Percentiles rank a stretch among this genome's conserved stretches.
These are phyloP conservation scores for Citrullus amarus DNA, from an alignment of 306 rosid genomes.

Conservation along the genomic window DNA sequence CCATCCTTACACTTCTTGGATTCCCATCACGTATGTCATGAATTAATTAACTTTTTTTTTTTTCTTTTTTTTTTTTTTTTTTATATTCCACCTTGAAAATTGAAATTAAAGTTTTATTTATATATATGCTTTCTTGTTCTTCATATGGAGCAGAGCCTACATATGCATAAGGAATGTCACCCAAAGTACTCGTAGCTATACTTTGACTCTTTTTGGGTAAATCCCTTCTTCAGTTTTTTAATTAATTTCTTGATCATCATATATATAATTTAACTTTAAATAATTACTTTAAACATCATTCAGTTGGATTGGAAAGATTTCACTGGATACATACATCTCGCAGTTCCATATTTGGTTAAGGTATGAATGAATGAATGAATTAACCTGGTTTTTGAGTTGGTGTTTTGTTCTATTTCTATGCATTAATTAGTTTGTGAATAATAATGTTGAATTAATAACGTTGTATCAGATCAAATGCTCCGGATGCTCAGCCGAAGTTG, in stretches of 20 bases:
- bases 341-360: slow-evolving; percentile 43
- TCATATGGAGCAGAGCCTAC: slow-evolving; percentile 50
- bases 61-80: slow-evolving; percentile 2
- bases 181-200: slow-evolving; percentile 61
- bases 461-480: slow-evolving; percentile 53
- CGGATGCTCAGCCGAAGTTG: slow-evolving; percentile 87
- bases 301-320: slow-evolving; percentile 97
- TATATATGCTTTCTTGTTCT: slow-evolving; percentile 3
- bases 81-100: no score
- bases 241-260: background rate
- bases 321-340: slow-evolving; percentile 74
- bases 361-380: slow-evolving; percentile 34
- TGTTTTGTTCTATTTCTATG: no score
- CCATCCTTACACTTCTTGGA: slow-evolving; percentile 98
- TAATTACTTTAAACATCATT: background rate
- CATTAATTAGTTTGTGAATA: background rate
- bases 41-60: slow-evolving; percentile 5
- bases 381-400: no score
- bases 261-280: background rate
- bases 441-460: background rate
- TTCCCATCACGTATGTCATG: slow-evolving; percentile 75
- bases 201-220: slow-evolving; percentile 81
- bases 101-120: background rate
- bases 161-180: slow-evolving; percentile 76
- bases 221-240: background rate